phyloP scores from a whole-genome alignment of 78 protist genomes.

The Dictyostelium firmibasis region DNA sequence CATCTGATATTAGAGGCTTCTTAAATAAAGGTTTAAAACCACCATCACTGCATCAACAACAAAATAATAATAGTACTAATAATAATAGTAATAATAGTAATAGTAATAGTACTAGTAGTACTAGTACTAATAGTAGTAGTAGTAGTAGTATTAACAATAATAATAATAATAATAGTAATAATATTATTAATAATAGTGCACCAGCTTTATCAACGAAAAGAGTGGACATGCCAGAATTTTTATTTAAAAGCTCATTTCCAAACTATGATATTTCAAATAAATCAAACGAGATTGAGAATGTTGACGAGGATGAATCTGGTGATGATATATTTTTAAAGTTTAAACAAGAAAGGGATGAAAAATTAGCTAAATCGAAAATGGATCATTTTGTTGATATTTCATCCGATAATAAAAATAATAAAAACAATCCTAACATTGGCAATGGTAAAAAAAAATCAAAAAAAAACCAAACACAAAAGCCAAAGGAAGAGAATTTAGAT shows the following conservation, averaged over 20 bases:
- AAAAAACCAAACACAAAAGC: background rate
- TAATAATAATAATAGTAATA: background rate
- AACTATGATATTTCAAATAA: background rate
- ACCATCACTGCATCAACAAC: background rate
- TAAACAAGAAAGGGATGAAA: conserved; percentile 7
- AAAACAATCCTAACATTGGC: background rate
- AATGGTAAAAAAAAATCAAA: background rate
- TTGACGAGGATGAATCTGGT: background rate
- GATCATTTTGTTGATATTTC: background rate
- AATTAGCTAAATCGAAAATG: background rate
- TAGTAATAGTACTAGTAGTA: background rate
- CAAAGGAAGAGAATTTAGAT: background rate
- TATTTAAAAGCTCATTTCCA: background rate
- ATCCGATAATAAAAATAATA: background rate
- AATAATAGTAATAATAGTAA: background rate
- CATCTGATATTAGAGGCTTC: conserved; percentile 10
- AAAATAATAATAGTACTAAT: background rate
- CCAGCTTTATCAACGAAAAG: background rate
- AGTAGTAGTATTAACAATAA: background rate
- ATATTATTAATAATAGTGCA: background rate
- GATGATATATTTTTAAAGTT: conserved; percentile 13
- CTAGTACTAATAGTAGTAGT: background rate
- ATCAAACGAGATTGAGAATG: background rate
- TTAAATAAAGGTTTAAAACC: background rate
- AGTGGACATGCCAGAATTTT: background rate